Base-by-base conservation (phyloP, 2,329 filamentous ascomycete genomes). In the Zopfia rhizophila region DNA sequence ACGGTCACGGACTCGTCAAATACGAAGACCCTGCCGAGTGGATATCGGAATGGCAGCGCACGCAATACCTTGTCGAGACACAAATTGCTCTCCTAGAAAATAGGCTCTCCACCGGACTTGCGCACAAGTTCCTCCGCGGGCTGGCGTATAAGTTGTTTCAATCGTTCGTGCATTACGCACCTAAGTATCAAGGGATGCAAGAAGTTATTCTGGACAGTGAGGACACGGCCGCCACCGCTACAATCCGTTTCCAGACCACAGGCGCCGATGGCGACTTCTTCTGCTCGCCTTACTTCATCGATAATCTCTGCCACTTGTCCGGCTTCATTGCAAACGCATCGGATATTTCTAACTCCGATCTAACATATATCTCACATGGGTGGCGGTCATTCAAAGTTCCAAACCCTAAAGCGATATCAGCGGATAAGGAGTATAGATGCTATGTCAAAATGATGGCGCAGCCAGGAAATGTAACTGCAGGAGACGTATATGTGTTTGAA, bases 251-350 rank as follows among this genome's bases (percentile, higher is more conserved):
- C 40, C 39, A 45, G 18, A 47, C 27, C 7, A 35, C 33, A 13
- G 35, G 18, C 5, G 30, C 27, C 11, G 36, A 48, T 16, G 55
- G 45, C n/a, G 25, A 45, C 3, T 63, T 56, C 29, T 19, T 37
- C 14, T 53, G 39, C 14, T 40, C 36, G n/a, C 62, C 63, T 3
- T 56, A 55, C 21, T 65, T 56, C 55, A 62, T 65, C 30, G 66
- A 69, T 44, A 61, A 55, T 19, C 12, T 62, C 8, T 48, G 45
- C 1, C 62, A 66, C 24, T 32, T 67, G 6, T 52, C 62, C 2
- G 65, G 66, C 1, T 68, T 69, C 23, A 51, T 68, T n/a, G 37
- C 67, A 24, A 68, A 68, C 24, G 55, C 16, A 6, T 13, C 48
- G 3, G 48, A 51, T 16, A 45, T 44, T 17, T 43, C 51, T 8